Conservation (phyloP, 257 asterid species). For the Euphrasia confusa region DNA sequence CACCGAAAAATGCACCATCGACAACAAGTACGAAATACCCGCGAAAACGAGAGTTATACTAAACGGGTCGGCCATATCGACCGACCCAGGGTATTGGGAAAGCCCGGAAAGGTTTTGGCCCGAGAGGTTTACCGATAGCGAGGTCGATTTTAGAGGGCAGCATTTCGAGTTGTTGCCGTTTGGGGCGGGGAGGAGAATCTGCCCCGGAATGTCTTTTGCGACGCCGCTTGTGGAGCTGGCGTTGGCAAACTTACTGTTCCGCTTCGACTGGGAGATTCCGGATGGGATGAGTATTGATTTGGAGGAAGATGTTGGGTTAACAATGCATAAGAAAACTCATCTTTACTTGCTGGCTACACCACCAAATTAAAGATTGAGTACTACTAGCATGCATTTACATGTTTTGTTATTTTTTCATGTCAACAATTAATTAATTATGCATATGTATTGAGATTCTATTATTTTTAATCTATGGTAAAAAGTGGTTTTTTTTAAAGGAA, state of each 20-base stretch:
- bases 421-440: no score
- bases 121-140: background rate
- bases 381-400: no score
- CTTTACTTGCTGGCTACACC: background rate
- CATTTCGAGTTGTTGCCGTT: background rate
- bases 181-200: background rate
- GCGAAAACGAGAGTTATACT: background rate
- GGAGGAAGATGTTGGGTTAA: background rate
- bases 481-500: no score
- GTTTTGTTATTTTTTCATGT: no score
- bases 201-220: background rate
- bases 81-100: background rate
- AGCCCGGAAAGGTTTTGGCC: background rate
- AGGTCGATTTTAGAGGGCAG: background rate
- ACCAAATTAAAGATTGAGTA: background rate
- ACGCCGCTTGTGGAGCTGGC: background rate
- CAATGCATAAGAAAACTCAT: background rate
- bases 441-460: no score
- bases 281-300: background rate
- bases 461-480: no score
- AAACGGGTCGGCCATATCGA: background rate
- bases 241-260: background rate
- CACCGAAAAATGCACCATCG: background rate
- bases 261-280: background rate
- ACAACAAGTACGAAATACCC: background rate